Evolutionary conservation across 169 alveolate species (phyloP).

Genomic region (Plasmodium gonderi): DNA sequence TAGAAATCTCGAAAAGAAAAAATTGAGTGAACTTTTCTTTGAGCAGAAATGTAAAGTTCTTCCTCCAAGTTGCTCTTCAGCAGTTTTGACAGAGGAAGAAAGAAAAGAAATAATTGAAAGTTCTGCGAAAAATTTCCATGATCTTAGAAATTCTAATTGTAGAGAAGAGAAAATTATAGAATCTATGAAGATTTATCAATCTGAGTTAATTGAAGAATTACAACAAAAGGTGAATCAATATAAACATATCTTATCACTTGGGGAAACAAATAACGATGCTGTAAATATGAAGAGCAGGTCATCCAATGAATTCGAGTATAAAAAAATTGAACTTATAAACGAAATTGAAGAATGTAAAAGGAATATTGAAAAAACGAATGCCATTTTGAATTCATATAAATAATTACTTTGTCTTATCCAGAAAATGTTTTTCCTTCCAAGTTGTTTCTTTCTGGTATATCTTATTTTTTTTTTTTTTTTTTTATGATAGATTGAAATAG

Average conservation of each 20-base stretch:
- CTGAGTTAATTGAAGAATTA: constrained; percentile 24
- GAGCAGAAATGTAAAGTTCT: constrained; percentile 41
- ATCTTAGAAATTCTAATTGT: not conserved
- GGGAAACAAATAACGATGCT: not conserved
- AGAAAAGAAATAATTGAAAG: constrained; percentile 37
- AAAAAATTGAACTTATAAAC: constrained; percentile 37
- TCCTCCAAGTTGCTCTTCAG: constrained; percentile 66
- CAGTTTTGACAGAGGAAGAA: constrained; percentile 66
- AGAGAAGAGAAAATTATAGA: constrained; percentile 43
- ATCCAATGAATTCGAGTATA: not conserved
- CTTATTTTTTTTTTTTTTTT: too few species aligned
- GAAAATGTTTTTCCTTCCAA: too few species aligned
- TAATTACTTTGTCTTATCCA: not conserved
- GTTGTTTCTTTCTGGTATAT: too few species aligned
- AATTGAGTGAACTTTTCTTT: constrained; percentile 8
- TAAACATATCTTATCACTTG: not conserved
- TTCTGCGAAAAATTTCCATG: not conserved
- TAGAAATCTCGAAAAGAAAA: constrained; percentile 37
- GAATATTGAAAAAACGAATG: constrained; percentile 31
- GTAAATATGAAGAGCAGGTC: not conserved
- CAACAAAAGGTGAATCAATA: constrained; percentile 20
- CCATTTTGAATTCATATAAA: constrained; percentile 4
- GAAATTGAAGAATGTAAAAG: constrained; percentile 36
- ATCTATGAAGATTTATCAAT: constrained; percentile 4
- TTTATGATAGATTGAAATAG: too few species aligned